phyloP scores from a whole-genome alignment of 1,284 basidiomycete species.

The Apiotrichum gracile region DNA sequence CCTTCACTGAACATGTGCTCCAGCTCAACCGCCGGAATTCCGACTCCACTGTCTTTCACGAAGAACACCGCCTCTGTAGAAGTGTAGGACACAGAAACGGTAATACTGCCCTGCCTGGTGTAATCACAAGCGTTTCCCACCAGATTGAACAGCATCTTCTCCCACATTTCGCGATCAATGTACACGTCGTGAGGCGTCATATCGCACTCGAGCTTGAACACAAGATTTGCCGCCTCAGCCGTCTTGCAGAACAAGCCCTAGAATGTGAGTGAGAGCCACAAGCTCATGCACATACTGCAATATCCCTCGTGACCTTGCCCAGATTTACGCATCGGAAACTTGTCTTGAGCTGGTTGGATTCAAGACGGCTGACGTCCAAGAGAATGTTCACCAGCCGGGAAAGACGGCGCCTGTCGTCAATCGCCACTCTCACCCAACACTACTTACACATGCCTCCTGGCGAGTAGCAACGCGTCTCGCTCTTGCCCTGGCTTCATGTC shows the following conservation, averaged over 20 bases:
- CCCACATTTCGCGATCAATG: constrained; percentile 48
- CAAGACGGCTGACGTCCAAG: constrained; percentile 44
- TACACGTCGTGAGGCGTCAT: constrained; percentile 32
- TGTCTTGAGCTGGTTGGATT: constrained; percentile 41
- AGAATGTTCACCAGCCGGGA: constrained; percentile 43
- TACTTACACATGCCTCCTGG: constrained; percentile 36
- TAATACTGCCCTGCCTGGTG: constrained; percentile 31
- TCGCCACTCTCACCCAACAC: too few relatives aligned
- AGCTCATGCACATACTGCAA: constrained; percentile 27
- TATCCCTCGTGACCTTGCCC: constrained; percentile 42
- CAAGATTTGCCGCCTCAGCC: constrained; percentile 33
- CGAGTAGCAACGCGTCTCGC: constrained; percentile 39
- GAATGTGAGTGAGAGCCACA: background rate
- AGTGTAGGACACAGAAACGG: constrained; percentile 28
- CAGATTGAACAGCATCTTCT: constrained; percentile 49
- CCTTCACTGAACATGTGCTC: constrained; percentile 42
- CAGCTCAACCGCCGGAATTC: constrained; percentile 36
- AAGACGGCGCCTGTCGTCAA: constrained; percentile 29
- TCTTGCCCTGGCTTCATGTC: constrained; percentile 30
- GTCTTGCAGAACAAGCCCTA: constrained; percentile 42
- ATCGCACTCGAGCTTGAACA: constrained; percentile 44
- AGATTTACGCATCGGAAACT: constrained; percentile 44
- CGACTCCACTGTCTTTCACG: constrained; percentile 47
- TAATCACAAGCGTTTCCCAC: constrained; percentile 47
- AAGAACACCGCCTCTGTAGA: constrained; percentile 26